Percentiles rank a stretch among this genome's conserved stretches.
phyloP scores from a whole-genome alignment of 192 early-diverging fungal species.

The Dissophora ornata region DNA sequence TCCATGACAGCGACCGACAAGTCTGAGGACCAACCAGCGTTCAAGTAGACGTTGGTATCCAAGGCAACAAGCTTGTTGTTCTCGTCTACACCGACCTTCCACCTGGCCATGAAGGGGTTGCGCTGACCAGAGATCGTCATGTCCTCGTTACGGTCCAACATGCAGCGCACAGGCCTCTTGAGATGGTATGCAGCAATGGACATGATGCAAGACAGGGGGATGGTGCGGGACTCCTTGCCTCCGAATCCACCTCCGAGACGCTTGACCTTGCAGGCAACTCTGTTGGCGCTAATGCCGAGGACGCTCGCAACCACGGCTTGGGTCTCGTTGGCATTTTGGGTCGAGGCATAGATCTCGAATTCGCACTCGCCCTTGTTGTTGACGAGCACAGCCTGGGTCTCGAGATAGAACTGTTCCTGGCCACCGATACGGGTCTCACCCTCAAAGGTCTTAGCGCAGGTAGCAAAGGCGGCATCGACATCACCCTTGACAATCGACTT shows the following conservation, averaged over 20 bases:
- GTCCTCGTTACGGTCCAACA: conserved; percentile 88
- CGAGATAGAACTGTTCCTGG: conserved; percentile 92
- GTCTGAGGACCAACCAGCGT: conserved; percentile 76
- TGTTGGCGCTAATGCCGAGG: conserved; percentile 78
- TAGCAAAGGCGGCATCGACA: conserved; percentile 65
- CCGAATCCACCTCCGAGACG: conserved; percentile 92
- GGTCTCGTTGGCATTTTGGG: conserved; percentile 82
- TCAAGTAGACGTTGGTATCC: conserved; percentile 68
- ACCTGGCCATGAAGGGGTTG: conserved; percentile 83
- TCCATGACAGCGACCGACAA: conserved; percentile 77
- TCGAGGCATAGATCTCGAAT: conserved; percentile 81
- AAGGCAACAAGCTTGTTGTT: conserved; percentile 75
- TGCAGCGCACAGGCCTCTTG: conserved; percentile 74
- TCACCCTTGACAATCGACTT: conserved; percentile 71
- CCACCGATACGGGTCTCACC: conserved; percentile 65
- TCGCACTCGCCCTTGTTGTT: conserved; percentile 85
- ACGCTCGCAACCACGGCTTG: conserved; percentile 76
- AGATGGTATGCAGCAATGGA: conserved; percentile 78
- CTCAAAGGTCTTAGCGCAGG: conserved; percentile 63
- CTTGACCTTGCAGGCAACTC: conserved; percentile 81
- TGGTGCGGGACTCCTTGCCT: conserved; percentile 79
- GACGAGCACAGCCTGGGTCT: conserved; percentile 76
- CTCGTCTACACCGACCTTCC: conserved; percentile 77
- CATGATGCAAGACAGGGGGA: conserved; percentile 70
- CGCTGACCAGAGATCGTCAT: conserved; percentile 80